phyloP scores from a whole-genome alignment of 768 basidiomycete genomes.

The Kwoniella dejecticola region DNA sequence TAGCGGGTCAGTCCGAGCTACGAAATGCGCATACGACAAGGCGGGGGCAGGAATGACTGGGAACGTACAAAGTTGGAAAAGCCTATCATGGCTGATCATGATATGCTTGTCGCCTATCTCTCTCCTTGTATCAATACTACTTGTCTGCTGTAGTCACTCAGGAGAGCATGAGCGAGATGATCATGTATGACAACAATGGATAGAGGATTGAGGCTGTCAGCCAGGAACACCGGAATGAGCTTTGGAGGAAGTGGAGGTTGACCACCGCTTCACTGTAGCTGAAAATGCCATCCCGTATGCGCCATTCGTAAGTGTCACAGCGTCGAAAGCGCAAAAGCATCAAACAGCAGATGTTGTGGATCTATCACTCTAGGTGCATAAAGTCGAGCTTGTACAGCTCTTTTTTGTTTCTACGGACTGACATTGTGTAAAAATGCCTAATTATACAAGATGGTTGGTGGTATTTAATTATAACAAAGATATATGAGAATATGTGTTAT shows the following conservation, averaged over 20 bases:
- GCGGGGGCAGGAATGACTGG: background rate
- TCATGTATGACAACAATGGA: too few species aligned
- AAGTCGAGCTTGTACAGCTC: constrained; percentile 4
- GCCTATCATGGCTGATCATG: constrained; percentile 21
- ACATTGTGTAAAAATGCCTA: constrained; percentile 11
- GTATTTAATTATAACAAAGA: constrained; percentile 11
- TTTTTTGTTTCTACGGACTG: constrained; percentile 1
- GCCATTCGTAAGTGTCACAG: too few species aligned
- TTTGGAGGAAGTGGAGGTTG: constrained; percentile 12
- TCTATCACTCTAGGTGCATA: constrained; percentile 7
- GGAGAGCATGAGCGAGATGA: too few species aligned
- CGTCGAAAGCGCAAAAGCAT: background rate
- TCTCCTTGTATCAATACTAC: background rate
- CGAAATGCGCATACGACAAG: background rate
- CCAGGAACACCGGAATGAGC: background rate
- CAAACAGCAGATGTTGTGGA: background rate
- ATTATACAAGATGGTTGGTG: constrained; percentile 15
- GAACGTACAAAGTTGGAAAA: constrained; percentile 19
- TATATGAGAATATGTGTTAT: constrained; percentile 1
- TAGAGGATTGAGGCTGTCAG: too few species aligned
- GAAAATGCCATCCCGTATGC: too few species aligned
- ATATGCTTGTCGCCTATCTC: constrained; percentile 4
- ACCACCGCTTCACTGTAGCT: constrained; percentile 8
- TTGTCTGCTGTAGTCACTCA: background rate
- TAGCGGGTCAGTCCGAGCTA: constrained; percentile 24